These are phyloP conservation scores for Neodidymelliopsis sp. DNA, from an alignment of 2,329 filamentous ascomycete species.

Conservation along the genomic window DNA sequence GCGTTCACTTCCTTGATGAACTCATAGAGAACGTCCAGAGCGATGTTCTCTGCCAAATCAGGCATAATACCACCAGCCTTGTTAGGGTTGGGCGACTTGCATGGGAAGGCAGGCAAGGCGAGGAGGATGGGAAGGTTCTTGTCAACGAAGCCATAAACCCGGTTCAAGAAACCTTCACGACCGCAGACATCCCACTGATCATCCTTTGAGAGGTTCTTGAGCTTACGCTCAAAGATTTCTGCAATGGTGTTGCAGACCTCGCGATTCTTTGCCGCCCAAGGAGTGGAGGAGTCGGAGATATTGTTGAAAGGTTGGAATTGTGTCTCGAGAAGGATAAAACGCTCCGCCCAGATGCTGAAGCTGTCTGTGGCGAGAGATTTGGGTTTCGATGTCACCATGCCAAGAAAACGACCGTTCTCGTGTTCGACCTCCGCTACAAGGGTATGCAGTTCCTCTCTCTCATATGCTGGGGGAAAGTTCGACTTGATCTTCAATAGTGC, in stretches of 20 bases:
- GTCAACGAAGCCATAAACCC: slow-evolving; percentile 38
- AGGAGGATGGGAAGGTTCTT: slow-evolving; percentile 37
- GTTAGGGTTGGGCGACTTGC: slow-evolving; percentile 65
- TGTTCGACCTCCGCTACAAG: slow-evolving; percentile 32
- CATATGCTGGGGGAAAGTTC: slow-evolving; percentile 33
- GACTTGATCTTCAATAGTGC: slow-evolving; percentile 30
- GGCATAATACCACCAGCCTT: slow-evolving; percentile 62
- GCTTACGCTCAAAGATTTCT: slow-evolving; percentile 37
- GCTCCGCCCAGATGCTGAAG: slow-evolving; percentile 37
- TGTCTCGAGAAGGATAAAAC: slow-evolving; percentile 40
- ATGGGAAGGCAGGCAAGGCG: slow-evolving; percentile 65
- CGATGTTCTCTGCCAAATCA: slow-evolving; percentile 54
- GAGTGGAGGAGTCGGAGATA: slow-evolving; percentile 26
- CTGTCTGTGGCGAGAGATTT: slow-evolving; percentile 33
- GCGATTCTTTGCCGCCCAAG: slow-evolving; percentile 30
- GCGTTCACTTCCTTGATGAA: slow-evolving; percentile 51
- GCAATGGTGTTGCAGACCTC: slow-evolving; percentile 29
- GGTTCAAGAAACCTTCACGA: slow-evolving; percentile 33
- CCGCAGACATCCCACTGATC: slow-evolving; percentile 40
- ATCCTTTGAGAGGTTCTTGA: slow-evolving; percentile 38
- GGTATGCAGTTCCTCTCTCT: slow-evolving; percentile 29
- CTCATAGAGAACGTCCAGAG: slow-evolving; percentile 50
- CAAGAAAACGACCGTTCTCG: slow-evolving; percentile 30
- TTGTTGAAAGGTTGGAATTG: slow-evolving; percentile 33
- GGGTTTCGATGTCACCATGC: slow-evolving; percentile 33